Base-by-base conservation (phyloP, 2,329 filamentous ascomycete species). In the Didymella sp. region DNA sequence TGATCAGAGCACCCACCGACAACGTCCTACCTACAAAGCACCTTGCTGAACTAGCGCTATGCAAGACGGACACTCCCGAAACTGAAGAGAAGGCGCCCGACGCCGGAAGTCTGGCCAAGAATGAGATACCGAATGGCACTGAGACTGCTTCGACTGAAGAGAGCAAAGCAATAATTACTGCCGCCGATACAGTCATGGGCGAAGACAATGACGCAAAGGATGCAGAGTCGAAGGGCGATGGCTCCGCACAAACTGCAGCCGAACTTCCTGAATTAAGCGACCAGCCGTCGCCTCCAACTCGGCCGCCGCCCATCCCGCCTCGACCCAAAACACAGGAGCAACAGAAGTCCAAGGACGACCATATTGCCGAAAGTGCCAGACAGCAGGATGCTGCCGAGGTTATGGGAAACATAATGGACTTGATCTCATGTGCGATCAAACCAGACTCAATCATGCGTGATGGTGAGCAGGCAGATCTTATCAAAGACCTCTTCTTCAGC, bases 321-420 rank as follows among this genome's bases (percentile, higher is more conserved):
- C 77, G 85, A 44, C 78, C 82, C 59, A 67, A 74, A 38, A 58
- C 73, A 27, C 48, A 52, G 15, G 48, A 52, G 25, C 51, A 53
- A 9, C 58, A 60, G 15, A 69, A 68, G 42, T 64, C 62, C 8
- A 69, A 61, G 12, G 68, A 82, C 21, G 80, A 82, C 31, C 79
- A 83, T 51, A 80, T 86, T 5, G 81, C 87, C 64, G 80, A 84
- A 38, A 84, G 84, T 17, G 84, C 91, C 30, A 71, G 70, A 46
- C 95, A 99, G 71, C 93, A 99, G 77, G 95, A 99, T 76, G 94
- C 97, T 4, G 92, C 92, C 12, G 95, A 99, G 76, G 94, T 97
- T 42, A 93, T 97, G 79, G 92, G 92, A 56, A 95, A 94, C 68
- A 90, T 96, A 24, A 86, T 97, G 56, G 92, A 94, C 70, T 89